Evolutionary conservation across 2,329 filamentous ascomycete genomes (phyloP), one percentile per base, ranked within the genome.

Genomic region (Epichloe amarillans): DNA sequence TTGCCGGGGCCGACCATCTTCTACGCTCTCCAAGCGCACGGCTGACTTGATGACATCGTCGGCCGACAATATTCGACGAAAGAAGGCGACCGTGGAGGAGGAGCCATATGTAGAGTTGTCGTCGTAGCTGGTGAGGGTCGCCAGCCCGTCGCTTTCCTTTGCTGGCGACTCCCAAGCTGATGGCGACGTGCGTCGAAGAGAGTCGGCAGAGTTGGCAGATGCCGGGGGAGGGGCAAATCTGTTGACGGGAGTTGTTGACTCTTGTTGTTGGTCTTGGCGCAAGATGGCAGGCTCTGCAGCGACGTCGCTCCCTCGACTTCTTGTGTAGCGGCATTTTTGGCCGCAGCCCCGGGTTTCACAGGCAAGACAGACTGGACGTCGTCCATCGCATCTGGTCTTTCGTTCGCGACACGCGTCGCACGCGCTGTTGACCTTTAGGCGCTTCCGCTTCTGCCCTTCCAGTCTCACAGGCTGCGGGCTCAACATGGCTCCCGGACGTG

Each of bases 101-200:
- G 48, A 50, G 26, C 48, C 48, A 21, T 50, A 50, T 19, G 48
- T 50, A 19, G 48, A 45, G 10, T 50, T 26, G 23, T 50, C 48
- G 21, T 50, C 48, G 19, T 50, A 33, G 48, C 48, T 50, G 19
- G 48, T 50, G 3, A 50, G 40, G 15, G 48, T 50, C 12, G 48
- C 48, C 19, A 50, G 35, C 26, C 48, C 48, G n/a, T 50, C 48
- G 48, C 48, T 50, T n/a, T 50, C 48, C 12, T 44, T 50, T 21
- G 48, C 35, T 10, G 40, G 8, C 5, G 48, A 45, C 21, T 50
- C 48, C 48, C 41, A 50, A 8, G 33, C 44, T 10, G 48, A 33
- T 15, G 35, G 11, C 8, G 33, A 15, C 15, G 35, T 19, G 35
- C n/a, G 40, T 21, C 33, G 40, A 2, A 15, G 35, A 15, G 21